A percentile compares a stretch with the other conserved stretches of the same genome.
phyloP scores from a whole-genome alignment of 2,329 filamentous ascomycete genomes.

The Magnaporthales sp. region DNA sequence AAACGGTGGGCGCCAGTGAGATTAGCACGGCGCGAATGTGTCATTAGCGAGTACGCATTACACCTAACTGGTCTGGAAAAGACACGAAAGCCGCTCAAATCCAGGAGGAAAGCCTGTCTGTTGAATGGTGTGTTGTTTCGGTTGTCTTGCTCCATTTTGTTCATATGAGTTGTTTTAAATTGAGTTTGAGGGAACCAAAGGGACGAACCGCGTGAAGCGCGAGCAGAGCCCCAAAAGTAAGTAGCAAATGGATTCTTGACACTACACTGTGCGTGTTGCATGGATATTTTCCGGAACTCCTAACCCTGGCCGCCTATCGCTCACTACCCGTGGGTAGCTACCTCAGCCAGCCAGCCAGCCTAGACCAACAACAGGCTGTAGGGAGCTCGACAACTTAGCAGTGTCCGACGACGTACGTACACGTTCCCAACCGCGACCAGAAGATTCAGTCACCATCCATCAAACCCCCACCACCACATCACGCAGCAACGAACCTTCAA shows the following conservation, averaged over 20 bases:
- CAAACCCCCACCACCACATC: not conserved
- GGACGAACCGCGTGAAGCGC: not conserved
- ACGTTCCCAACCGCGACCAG: not conserved
- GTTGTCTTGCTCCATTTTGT: not conserved
- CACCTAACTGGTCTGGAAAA: not conserved
- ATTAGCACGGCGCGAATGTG: not conserved
- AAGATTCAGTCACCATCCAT: constrained; percentile 6
- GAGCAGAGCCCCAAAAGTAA: not conserved
- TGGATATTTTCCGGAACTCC: not conserved
- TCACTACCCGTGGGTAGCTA: too few species aligned
- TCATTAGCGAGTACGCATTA: not conserved
- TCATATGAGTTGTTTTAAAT: not conserved
- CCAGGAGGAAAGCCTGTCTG: not conserved
- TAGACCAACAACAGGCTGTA: not conserved
- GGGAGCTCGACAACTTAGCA: not conserved
- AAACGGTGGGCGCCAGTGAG: not conserved
- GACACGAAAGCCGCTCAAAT: not conserved
- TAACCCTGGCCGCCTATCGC: not conserved
- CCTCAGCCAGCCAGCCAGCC: not conserved
- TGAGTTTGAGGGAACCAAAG: not conserved
- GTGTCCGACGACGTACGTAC: not conserved
- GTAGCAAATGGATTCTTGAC: not conserved
- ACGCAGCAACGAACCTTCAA: not conserved
- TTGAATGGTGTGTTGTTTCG: not conserved
- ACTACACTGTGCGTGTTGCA: not conserved